Evolutionary conservation across 345 rosid species (phyloP), one percentile per base, ranked within the genome.

Genomic region (Hevea brasiliensis): DNA sequence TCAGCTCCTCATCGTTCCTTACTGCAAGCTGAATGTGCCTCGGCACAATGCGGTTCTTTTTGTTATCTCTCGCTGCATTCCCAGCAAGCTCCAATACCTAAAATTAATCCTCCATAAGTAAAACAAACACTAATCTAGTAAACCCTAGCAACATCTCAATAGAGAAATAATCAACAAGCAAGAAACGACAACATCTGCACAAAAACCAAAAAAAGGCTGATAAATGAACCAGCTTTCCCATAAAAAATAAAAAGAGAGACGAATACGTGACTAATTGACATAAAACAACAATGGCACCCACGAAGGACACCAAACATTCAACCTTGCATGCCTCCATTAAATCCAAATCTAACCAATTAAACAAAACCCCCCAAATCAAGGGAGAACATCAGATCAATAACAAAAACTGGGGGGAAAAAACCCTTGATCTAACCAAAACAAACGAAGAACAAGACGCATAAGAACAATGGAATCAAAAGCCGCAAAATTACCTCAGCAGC

Each of bases 81-180:
- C 96, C 92, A n/a, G 90, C 92, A 11, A 90, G 82, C 78, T 90
- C 92, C 80, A 90, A 69, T 59, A 90, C 93, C 92, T 89, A 42
- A 11, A 50, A 17, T 0, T 4, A 24, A 23, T 13, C 61, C 21
- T 23, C 1, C 44, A 68, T 18, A 6, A 65, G 61, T 14, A 44
- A 20, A 24, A 6, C 27, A 59, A 6, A 21, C 21, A 20, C 24
- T 1, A 41, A 50, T 50, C n/a, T 8, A 7, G 13, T 14, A 44
- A 44, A 44, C 5, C 12, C 9, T 11, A 44, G 12, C 9, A 44
- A 8, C 8, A 44, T 4, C 55, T 32, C 4, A 32, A 50, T 14
- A 50, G n/a, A 15, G 14, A 4, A 18, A 4, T 17, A 8, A 4
- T 4, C 55, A 15, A 15, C 1, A 50, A 48, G 6, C 21, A 50